Evolutionary conservation across 108 stramenopile species (phyloP).

Genomic region (Cyclotella atomus): DNA sequence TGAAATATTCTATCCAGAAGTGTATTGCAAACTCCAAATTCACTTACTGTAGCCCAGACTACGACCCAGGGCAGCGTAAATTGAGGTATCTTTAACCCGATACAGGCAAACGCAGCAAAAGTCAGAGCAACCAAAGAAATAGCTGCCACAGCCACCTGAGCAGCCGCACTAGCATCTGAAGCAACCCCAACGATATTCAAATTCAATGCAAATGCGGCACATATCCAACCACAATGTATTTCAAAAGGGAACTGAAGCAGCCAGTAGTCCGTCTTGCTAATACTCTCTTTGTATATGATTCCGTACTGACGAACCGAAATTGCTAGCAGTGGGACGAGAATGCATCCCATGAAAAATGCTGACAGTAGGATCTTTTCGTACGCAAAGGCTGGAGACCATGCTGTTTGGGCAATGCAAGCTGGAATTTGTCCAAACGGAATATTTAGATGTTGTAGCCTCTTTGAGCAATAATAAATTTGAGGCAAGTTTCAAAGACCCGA

Average conservation of each 20-base stretch:
- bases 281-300: background rate
- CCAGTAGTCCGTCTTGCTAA: slow-evolving; percentile 49
- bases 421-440: background rate
- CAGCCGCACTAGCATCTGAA: slow-evolving; percentile 16
- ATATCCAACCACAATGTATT: slow-evolving; percentile 38
- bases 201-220: slow-evolving; percentile 35
- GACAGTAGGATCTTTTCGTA: slow-evolving; percentile 57
- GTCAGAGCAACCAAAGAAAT: slow-evolving; percentile 49
- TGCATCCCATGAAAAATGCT: slow-evolving; percentile 57
- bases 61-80: slow-evolving; percentile 61
- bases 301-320: slow-evolving; percentile 22
- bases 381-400: slow-evolving; percentile 73
- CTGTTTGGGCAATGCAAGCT: slow-evolving; percentile 61
- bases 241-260: slow-evolving; percentile 52
- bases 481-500: no score
- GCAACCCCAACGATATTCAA: slow-evolving; percentile 29
- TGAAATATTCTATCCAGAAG: background rate
- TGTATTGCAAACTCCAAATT: background rate
- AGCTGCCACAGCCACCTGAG: slow-evolving; percentile 49
- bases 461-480: background rate
- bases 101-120: slow-evolving; percentile 38
- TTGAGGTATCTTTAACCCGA: slow-evolving; percentile 29
- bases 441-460: background rate
- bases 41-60: slow-evolving; percentile 65
- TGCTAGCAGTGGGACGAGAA: slow-evolving; percentile 41